Conservation (phyloP, 257 asterid species). For the Henckelia pumila region DNA sequence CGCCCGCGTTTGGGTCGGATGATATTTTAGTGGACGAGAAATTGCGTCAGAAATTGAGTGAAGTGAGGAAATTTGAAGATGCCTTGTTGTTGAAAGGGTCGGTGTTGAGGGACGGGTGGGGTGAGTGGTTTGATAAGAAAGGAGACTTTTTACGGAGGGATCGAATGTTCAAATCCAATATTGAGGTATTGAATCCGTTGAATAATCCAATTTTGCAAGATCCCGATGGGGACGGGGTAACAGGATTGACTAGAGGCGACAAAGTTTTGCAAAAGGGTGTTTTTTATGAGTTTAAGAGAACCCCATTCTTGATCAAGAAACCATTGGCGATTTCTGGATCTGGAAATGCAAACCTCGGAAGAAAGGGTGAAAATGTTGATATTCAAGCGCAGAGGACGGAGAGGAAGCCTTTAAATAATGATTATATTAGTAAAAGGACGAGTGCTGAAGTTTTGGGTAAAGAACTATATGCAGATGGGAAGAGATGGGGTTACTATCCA, state of each 20-base stretch:
- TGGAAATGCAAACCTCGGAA: constrained; percentile 16
- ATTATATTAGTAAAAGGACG: constrained; percentile 26
- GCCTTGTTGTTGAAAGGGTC: constrained; percentile 85
- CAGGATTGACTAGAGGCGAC: constrained; percentile 83
- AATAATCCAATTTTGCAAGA: constrained; percentile 86
- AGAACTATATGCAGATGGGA: constrained; percentile 73
- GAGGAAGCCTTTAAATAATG: constrained; percentile 54
- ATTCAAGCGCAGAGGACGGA: constrained; percentile 39
- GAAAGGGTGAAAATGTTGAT: constrained; percentile 28
- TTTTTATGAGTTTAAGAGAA: constrained; percentile 58
- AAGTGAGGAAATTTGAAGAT: constrained; percentile 66
- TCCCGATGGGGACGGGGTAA: constrained; percentile 76
- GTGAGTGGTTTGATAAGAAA: constrained; percentile 94
- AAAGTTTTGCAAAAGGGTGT: constrained; percentile 58
- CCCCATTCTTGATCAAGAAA: constrained; percentile 62
- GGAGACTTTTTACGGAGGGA: constrained; percentile 86
- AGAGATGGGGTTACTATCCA: constrained; percentile 95
- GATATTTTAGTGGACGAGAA: constrained; percentile 74
- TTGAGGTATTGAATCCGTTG: constrained; percentile 75
- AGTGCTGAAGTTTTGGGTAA: constrained; percentile 39
- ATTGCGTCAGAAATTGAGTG: constrained; percentile 53
- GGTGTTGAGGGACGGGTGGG: constrained; percentile 93
- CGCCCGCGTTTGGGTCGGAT: constrained; percentile 73
- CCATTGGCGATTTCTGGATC: constrained; percentile 44
- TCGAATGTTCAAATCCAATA: constrained; percentile 73